Evolutionary conservation across 2,329 filamentous ascomycete genomes (phyloP).

Genomic region (Epichloe gansuensis): DNA sequence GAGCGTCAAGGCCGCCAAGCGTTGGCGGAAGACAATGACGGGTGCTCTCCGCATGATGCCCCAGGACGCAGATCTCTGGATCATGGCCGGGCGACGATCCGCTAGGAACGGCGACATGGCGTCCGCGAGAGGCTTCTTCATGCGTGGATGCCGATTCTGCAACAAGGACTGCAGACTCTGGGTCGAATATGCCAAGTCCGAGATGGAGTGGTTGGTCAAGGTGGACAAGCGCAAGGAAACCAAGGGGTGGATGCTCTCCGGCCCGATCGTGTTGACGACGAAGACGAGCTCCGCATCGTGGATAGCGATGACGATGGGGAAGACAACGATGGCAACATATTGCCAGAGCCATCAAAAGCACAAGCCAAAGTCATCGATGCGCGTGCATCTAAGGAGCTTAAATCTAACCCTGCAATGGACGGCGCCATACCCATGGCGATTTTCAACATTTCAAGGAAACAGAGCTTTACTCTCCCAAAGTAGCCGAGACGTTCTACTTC

Average conservation of each 20-base stretch:
- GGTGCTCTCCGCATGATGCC: constrained; percentile 76
- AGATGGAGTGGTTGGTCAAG: constrained; percentile 84
- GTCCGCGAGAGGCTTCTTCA: constrained; percentile 74
- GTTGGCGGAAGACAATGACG: constrained; percentile 52
- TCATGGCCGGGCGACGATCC: constrained; percentile 67
- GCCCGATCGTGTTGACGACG: constrained; percentile 37
- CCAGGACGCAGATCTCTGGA: constrained; percentile 71
- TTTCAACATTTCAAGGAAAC: constrained; percentile 74
- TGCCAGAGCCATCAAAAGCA: constrained; percentile 32
- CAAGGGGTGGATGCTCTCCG: constrained; percentile 26
- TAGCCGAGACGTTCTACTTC: constrained; percentile 69
- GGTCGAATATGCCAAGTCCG: constrained; percentile 80
- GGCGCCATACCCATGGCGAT: constrained; percentile 92
- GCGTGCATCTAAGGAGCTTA: constrained; percentile 37
- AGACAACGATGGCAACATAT: constrained; percentile 27
- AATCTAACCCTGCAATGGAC: constrained; percentile 70
- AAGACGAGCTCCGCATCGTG: constrained; percentile 31
- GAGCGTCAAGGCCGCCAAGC: constrained; percentile 52
- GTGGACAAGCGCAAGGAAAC: constrained; percentile 61
- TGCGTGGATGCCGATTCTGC: constrained; percentile 81
- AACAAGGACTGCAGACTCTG: constrained; percentile 62
- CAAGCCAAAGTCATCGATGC: constrained; percentile 34
- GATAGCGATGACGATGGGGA: constrained; percentile 36
- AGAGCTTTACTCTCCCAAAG: constrained; percentile 52
- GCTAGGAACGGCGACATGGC: constrained; percentile 79